Evolutionary conservation across 1,284 basidiomycete species (phyloP).

Genomic region (Malassezia yamatoensis): DNA sequence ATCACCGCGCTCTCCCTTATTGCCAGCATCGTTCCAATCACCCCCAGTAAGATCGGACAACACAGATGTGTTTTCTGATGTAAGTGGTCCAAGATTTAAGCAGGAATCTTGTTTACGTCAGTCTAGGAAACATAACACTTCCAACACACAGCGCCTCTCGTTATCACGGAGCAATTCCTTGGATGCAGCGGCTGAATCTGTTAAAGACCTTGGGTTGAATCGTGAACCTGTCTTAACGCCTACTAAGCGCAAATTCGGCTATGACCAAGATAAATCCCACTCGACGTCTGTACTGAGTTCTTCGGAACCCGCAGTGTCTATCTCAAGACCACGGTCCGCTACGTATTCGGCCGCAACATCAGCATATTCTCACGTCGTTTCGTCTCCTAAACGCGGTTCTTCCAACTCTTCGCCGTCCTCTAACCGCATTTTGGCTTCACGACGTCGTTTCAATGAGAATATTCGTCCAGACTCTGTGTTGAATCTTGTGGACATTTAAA

Average conservation of each 20-base stretch:
- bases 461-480: background rate
- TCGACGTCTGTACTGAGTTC: background rate
- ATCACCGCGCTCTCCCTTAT: too few relatives aligned
- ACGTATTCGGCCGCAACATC: background rate
- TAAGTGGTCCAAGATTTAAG: too few relatives aligned
- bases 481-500: background rate
- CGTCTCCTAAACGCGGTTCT: background rate
- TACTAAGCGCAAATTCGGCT: slow-evolving; percentile 4
- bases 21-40: too few relatives aligned
- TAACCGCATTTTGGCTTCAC: background rate
- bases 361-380: background rate
- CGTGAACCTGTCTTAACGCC: background rate
- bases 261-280: background rate
- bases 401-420: background rate
- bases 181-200: too few relatives aligned
- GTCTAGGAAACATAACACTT: too few relatives aligned
- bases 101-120: too few relatives aligned
- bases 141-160: too few relatives aligned
- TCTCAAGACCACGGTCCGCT: background rate
- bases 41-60: too few relatives aligned
- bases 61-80: too few relatives aligned
- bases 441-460: background rate
- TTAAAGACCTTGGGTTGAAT: too few relatives aligned
- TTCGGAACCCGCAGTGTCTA: background rate
- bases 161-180: too few relatives aligned